phyloP scores from a whole-genome alignment of 2,329 filamentous ascomycete genomes.

The Aspergillus glaucus region DNA sequence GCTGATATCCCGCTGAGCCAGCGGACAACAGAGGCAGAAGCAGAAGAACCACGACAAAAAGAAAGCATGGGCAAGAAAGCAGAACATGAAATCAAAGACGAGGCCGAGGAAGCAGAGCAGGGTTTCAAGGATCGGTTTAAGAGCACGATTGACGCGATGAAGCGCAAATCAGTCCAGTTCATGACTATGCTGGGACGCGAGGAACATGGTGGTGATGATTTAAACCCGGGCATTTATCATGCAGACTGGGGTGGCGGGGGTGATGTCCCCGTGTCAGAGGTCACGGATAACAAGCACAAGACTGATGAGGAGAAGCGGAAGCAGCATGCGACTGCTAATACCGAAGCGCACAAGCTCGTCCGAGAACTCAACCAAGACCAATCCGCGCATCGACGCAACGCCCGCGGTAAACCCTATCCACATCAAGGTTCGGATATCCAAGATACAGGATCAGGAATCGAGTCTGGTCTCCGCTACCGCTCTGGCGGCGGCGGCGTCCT shows the following conservation, averaged over 20 bases:
- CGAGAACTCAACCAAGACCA: slow-evolving; percentile 25
- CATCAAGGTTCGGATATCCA: slow-evolving; percentile 4
- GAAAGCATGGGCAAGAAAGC: neutral
- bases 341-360: slow-evolving; percentile 28
- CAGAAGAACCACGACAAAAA: neutral
- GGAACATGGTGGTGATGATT: slow-evolving; percentile 18
- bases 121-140: neutral
- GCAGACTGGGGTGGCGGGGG: slow-evolving; percentile 22
- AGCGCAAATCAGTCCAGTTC: slow-evolving; percentile 2
- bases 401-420: slow-evolving; percentile 2
- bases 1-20: neutral
- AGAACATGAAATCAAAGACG: neutral
- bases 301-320: slow-evolving; percentile 19
- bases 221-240: slow-evolving; percentile 18
- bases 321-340: slow-evolving; percentile 18
- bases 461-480: slow-evolving; percentile 15
- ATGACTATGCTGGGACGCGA: slow-evolving; percentile 16
- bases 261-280: slow-evolving; percentile 17
- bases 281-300: slow-evolving; percentile 27
- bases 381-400: slow-evolving; percentile 13
- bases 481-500: slow-evolving; percentile 26
- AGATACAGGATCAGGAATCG: slow-evolving; percentile 6
- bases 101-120: neutral
- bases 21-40: neutral
- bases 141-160: neutral